Conservation (phyloP, 768 basidiomycete species). For the Chlorophyllum brunneum region DNA sequence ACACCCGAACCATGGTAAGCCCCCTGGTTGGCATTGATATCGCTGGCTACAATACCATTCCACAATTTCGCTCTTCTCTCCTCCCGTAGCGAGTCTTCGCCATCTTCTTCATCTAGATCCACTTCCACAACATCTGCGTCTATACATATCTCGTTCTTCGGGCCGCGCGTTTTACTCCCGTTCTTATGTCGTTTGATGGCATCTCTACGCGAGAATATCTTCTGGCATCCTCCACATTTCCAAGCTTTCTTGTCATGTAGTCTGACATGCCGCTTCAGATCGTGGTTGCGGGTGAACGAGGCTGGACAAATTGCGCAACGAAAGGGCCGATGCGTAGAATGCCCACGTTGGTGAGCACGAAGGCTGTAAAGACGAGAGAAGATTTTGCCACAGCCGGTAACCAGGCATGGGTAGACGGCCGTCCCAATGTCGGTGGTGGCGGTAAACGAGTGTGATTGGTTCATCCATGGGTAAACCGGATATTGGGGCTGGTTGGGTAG, state of each 20-base stretch:
- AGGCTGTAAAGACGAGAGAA: conserved; percentile 69
- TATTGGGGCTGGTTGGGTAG: conserved; percentile 25
- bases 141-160: conserved; percentile 49
- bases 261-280: conserved; percentile 73
- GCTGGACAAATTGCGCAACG: conserved; percentile 64
- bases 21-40: conserved; percentile 17
- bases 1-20: conserved; percentile 25
- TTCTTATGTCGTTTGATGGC: conserved; percentile 79
- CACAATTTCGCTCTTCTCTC: conserved; percentile 61
- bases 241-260: conserved; percentile 71
- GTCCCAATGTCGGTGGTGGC: conserved; percentile 54
- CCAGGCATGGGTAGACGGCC: conserved; percentile 78
- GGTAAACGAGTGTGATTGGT: conserved; percentile 21
- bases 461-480: conserved; percentile 31
- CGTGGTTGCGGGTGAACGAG: conserved; percentile 76
- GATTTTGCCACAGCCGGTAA: conserved; percentile 58
- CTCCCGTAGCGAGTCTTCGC: conserved; percentile 46
- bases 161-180: conserved; percentile 46
- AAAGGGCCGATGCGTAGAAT: conserved; percentile 62
- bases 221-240: conserved; percentile 71
- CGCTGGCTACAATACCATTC: conserved; percentile 38
- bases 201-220: conserved; percentile 73
- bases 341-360: conserved; percentile 67
- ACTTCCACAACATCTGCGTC: conserved; percentile 62
- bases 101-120: conserved; percentile 39